Conservation (phyloP, 352 stramenopile species). For the Pythium aphanidermatum region DNA sequence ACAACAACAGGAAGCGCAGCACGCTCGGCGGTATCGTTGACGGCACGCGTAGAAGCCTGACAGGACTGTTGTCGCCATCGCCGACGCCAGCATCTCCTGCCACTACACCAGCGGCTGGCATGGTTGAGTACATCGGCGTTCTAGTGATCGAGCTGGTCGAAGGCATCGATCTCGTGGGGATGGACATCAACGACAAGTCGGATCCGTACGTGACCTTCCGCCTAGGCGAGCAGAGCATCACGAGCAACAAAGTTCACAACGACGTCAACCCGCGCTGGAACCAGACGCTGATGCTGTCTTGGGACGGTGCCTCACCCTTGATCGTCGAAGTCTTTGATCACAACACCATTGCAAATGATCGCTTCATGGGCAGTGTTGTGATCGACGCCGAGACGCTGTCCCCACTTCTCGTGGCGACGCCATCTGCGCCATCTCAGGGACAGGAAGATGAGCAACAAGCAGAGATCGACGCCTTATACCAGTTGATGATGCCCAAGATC, state of each 20-base stretch:
- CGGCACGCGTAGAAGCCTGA: constrained; percentile 9
- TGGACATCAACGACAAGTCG: constrained; percentile 76
- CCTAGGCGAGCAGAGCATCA: constrained; percentile 66
- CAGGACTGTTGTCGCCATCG: constrained; percentile 7
- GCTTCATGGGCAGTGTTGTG: constrained; percentile 55
- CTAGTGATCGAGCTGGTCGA: constrained; percentile 67
- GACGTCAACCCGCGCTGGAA: constrained; percentile 62
- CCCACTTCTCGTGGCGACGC: constrained; percentile 15
- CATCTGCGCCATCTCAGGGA: neutral
- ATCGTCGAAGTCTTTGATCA: constrained; percentile 64
- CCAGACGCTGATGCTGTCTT: constrained; percentile 73
- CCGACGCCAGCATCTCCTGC: neutral
- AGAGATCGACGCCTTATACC: constrained; percentile 48
- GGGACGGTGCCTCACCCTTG: constrained; percentile 62
- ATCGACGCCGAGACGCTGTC: constrained; percentile 35
- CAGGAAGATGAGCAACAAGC: constrained; percentile 7
- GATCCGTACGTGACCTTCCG: constrained; percentile 76
- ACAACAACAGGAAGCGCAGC: constrained; percentile 12
- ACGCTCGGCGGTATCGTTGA: constrained; percentile 10
- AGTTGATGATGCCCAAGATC: constrained; percentile 51
- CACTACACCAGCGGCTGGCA: too few relatives aligned
- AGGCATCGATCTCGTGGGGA: constrained; percentile 46
- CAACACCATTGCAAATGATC: constrained; percentile 61
- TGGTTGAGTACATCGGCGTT: constrained; percentile 82
- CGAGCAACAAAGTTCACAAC: constrained; percentile 60